Percentiles rank a stretch among this genome's conserved stretches.
These are phyloP conservation scores for Vanilla planifolia DNA, from an alignment of 106 monocot genomes.

Conservation along the genomic window DNA sequence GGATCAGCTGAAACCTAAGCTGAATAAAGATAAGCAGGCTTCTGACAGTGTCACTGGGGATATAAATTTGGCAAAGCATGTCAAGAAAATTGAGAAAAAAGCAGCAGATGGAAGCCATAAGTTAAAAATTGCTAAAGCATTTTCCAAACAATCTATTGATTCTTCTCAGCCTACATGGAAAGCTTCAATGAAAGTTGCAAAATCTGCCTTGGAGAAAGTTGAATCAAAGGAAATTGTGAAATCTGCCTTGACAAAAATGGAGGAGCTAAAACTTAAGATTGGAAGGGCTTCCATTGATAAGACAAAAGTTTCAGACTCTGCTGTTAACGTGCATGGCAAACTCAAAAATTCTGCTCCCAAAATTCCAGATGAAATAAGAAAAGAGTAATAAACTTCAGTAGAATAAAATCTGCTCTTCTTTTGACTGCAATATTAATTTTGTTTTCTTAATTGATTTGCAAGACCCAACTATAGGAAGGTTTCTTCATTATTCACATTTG, in stretches of 20 bases:
- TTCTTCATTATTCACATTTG: too few species aligned
- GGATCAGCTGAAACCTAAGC: slow-evolving; percentile 13
- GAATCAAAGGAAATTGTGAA: slow-evolving; percentile 8
- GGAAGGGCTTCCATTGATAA: slow-evolving; percentile 5
- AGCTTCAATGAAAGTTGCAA: not conserved
- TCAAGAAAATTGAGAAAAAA: not conserved
- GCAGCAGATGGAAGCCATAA: not conserved
- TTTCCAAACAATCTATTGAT: slow-evolving; percentile 1
- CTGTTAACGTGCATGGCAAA: not conserved
- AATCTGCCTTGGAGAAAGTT: slow-evolving; percentile 5
- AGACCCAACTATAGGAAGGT: too few species aligned
- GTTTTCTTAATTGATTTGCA: too few species aligned
- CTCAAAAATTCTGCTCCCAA: slow-evolving; percentile 13
- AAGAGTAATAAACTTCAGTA: slow-evolving; percentile 24
- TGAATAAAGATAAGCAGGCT: slow-evolving; percentile 15
- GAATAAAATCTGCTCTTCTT: too few species aligned
- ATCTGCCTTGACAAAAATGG: slow-evolving; percentile 3
- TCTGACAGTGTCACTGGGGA: not conserved
- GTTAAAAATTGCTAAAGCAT: slow-evolving; percentile 3
- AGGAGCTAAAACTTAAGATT: not conserved
- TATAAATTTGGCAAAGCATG: not conserved
- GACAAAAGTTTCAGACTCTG: not conserved
- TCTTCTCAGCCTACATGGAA: slow-evolving; percentile 10
- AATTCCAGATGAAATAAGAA: slow-evolving; percentile 13
- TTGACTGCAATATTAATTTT: too few species aligned